phyloP scores from a whole-genome alignment of 192 early-diverging fungal species.

The Allomyces macrogynus region DNA sequence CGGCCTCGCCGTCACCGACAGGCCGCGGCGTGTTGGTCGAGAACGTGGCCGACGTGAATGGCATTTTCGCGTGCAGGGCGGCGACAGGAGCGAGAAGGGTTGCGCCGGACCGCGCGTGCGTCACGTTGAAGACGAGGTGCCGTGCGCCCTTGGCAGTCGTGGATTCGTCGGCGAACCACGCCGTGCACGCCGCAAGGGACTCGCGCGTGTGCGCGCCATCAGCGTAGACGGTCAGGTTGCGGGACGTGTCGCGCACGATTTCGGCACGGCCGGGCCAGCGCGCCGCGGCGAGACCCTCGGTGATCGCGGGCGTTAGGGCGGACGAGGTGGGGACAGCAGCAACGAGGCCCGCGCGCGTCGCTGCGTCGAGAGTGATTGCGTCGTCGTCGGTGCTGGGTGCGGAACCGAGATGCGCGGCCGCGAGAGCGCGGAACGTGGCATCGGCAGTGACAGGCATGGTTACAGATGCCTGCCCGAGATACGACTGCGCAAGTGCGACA shows the following conservation, averaged over 20 bases:
- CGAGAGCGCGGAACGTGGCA: conserved; percentile 6
- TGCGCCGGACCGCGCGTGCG: not conserved
- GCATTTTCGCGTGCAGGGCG: not conserved
- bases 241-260: conserved; percentile 24
- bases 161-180: conserved; percentile 24
- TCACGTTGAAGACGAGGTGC: not conserved
- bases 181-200: conserved; percentile 41
- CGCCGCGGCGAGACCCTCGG: conserved; percentile 38
- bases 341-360: too few relatives aligned
- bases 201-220: conserved; percentile 94
- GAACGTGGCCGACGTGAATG: not conserved
- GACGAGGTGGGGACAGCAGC: too few relatives aligned
- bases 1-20: not conserved
- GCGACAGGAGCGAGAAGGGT: not conserved
- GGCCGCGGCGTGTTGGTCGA: not conserved
- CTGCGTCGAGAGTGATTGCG: too few relatives aligned
- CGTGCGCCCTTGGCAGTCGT: not conserved
- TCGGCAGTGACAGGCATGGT: conserved; percentile 7
- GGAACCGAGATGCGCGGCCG: not conserved
- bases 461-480: conserved; percentile 23
- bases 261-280: conserved; percentile 84
- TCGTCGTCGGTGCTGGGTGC: not conserved
- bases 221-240: conserved; percentile 48
- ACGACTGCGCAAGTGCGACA: conserved; percentile 42
- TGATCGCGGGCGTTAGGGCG: conserved; percentile 24